Evolutionary conservation across 495 filamentous ascomycete species (phyloP).

Genomic region (Aspergillus coremiiformis): DNA sequence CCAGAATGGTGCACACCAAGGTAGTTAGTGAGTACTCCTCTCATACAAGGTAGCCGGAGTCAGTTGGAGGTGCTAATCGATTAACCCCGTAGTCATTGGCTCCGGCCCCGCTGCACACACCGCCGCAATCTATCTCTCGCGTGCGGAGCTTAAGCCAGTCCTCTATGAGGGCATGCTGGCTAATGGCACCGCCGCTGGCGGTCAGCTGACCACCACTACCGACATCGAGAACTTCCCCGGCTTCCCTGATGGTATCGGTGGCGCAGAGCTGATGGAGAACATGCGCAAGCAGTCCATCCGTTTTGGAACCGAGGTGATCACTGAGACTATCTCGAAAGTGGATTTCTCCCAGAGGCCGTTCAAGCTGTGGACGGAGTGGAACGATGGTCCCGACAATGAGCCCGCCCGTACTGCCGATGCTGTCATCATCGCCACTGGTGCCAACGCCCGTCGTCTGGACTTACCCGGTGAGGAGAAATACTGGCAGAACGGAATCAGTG

Average conservation of each 20-base stretch:
- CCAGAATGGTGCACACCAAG: slow-evolving; percentile 69
- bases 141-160: slow-evolving; percentile 82
- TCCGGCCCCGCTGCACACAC: slow-evolving; percentile 97
- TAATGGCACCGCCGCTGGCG: slow-evolving; percentile 91
- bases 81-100: slow-evolving; percentile 53
- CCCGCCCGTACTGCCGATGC: slow-evolving; percentile 75
- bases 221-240: slow-evolving; percentile 98
- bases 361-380: slow-evolving; percentile 84
- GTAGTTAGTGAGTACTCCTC: slow-evolving; percentile 57
- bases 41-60: neutral
- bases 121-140: slow-evolving; percentile 88
- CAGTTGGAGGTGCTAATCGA: slow-evolving; percentile 9
- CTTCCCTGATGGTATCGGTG: slow-evolving; percentile 82
- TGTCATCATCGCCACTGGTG: slow-evolving; percentile 91
- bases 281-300: slow-evolving; percentile 89
- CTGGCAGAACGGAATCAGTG: slow-evolving; percentile 95
- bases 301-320: slow-evolving; percentile 86
- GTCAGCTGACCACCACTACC: slow-evolving; percentile 95
- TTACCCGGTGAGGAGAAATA: slow-evolving; percentile 87
- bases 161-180: slow-evolving; percentile 97
- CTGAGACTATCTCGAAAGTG: slow-evolving; percentile 83
- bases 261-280: slow-evolving; percentile 80
- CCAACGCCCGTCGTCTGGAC: slow-evolving; percentile 74
- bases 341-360: slow-evolving; percentile 83
- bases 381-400: slow-evolving; percentile 55